Evolutionary conservation across 2,329 filamentous ascomycete genomes (phyloP), one percentile per base, ranked within the genome.

Genomic region (Conoideocrella luteorostrata): DNA sequence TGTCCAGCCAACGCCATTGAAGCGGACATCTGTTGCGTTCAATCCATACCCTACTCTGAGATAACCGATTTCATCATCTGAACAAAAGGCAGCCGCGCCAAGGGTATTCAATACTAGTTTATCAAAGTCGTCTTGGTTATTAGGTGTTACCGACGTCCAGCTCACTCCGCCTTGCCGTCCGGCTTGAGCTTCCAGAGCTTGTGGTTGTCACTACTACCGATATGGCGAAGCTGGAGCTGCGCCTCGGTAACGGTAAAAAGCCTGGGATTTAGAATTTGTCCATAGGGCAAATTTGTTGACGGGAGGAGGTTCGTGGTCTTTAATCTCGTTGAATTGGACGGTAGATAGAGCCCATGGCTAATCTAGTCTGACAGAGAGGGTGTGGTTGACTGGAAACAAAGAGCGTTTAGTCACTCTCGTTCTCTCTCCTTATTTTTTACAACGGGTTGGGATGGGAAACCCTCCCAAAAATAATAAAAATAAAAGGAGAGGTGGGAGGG

Each of bases 221-320:
- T 3, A 9, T 7, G 15, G n/a, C 13, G 43, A 38, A 18, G 52
- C 50, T 12, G 51, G 21, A 5, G 50, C 54, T 42, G 48, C 53
- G 5, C 65, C 65, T 24, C 57, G 63, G 57, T 61, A 68, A 9
- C 57, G 52, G 47, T 64, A 67, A 28, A 67, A 55, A 11, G 52
- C 52, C 13, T 52, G 48, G 13, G 50, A 50, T 6, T 53, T 49
- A 2, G 50, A 32, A 44, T 65, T 60, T n/a, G 53, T 49, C 63
- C 63, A 67, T 21, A 61, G 41, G 6, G 58, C 51, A 37, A 61
- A 56, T 28, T 56, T 53, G 44, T 57, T 56, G 21, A 63, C 49
- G 11, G 39, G 15, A n/a, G 50, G 39, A 6, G 62, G 60, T 7
- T 56, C 52, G 7, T 49, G 21, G 42, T 66, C 62, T 5, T 47